Percentiles rank a stretch among this genome's conserved stretches.
Evolutionary conservation across 1,284 basidiomycete species (phyloP).

Genomic region (Heterobasidion occidentale): DNA sequence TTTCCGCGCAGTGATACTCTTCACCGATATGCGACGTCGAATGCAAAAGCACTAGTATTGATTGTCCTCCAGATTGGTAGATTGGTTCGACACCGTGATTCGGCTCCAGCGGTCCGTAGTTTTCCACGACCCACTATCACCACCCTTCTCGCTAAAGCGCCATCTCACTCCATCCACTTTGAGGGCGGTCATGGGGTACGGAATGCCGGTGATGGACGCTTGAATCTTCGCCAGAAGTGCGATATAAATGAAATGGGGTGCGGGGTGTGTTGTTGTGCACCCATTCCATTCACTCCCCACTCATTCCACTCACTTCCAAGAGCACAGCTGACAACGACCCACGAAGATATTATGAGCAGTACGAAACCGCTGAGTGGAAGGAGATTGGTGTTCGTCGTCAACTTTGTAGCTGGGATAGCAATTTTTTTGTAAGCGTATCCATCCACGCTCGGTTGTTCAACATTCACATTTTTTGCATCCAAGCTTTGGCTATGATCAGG

Average conservation of each 20-base stretch:
- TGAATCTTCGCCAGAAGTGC: background rate
- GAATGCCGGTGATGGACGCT: background rate
- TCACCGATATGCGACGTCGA: background rate
- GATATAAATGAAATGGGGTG: background rate
- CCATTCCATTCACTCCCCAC: background rate
- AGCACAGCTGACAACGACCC: background rate
- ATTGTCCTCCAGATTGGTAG: too few species aligned
- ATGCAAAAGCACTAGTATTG: too few species aligned
- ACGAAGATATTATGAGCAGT: background rate
- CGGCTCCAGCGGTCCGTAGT: background rate
- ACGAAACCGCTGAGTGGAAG: background rate
- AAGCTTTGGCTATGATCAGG: constrained; percentile 49
- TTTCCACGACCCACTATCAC: too few species aligned
- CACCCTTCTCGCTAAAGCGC: too few species aligned
- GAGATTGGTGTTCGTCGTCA: constrained; percentile 15
- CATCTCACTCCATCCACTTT: background rate
- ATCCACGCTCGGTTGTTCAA: background rate
- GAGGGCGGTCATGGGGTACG: background rate
- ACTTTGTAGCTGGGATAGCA: constrained; percentile 35
- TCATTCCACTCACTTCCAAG: background rate
- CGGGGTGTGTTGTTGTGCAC: background rate
- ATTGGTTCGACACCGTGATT: background rate
- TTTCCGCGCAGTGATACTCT: background rate
- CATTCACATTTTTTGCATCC: background rate
- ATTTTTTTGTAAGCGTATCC: constrained; percentile 35